phyloP scores from a whole-genome alignment of 805 yeast species.

The Tetrapisispora taiwanensis region DNA sequence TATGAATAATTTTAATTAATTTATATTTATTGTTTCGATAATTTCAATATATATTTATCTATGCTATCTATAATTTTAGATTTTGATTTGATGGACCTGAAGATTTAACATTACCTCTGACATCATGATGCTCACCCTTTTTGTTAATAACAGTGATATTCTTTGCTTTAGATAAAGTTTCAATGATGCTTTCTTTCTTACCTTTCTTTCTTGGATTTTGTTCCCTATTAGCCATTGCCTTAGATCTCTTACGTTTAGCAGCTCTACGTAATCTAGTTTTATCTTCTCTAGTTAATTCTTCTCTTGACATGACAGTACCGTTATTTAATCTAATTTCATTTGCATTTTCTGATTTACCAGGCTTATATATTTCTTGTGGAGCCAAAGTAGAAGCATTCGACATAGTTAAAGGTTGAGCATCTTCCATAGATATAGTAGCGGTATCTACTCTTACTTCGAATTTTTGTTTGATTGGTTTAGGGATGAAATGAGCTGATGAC shows the following conservation, averaged over 20 bases:
- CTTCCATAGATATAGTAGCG: slow-evolving; percentile 84
- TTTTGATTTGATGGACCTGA: slow-evolving; percentile 1
- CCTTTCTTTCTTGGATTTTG: slow-evolving; percentile 35
- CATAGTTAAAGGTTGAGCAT: slow-evolving; percentile 84
- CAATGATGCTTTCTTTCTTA: slow-evolving; percentile 53
- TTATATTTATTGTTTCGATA: neutral
- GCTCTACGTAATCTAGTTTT: slow-evolving; percentile 81
- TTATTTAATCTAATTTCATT: slow-evolving; percentile 63
- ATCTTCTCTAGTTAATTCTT: slow-evolving; percentile 75
- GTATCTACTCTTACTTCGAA: slow-evolving; percentile 75
- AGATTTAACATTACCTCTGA: slow-evolving; percentile 55
- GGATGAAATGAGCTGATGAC: slow-evolving; percentile 90
- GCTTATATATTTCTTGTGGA: slow-evolving; percentile 83
- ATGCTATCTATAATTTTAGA: slow-evolving; percentile 1
- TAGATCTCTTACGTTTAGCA: slow-evolving; percentile 68
- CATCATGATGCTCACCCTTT: slow-evolving; percentile 65
- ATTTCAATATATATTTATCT: neutral
- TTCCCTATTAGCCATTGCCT: slow-evolving; percentile 31
- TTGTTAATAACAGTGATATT: slow-evolving; percentile 71
- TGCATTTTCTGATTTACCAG: slow-evolving; percentile 35
- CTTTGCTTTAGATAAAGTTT: slow-evolving; percentile 60
- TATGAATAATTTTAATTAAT: neutral
- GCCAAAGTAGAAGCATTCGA: slow-evolving; percentile 70
- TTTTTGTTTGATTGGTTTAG: slow-evolving; percentile 74
- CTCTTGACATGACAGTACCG: slow-evolving; percentile 72